Evolutionary conservation across 805 yeast genomes (phyloP), one percentile per base, ranked within the genome.

Genomic region (Starmerella floris): DNA sequence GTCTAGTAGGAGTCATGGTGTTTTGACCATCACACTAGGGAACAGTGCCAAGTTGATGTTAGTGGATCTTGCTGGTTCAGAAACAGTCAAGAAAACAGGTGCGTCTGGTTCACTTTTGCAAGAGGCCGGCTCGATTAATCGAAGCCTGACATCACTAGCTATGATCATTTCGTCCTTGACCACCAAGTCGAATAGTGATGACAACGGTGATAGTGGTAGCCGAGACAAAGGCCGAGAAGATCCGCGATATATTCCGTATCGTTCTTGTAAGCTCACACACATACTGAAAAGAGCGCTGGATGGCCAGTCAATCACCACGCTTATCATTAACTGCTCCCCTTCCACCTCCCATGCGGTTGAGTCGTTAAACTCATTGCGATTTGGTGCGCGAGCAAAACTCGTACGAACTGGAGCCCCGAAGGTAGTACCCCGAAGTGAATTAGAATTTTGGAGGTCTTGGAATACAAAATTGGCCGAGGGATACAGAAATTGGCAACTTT

Each of bases 31-130:
- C 69, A 69, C 35, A 61, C 85, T 11, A 63, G 72, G 23, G 2
- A 36, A n/a, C 34, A 33, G 32, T 15, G 36, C 79, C 72, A 56
- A 65, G 68, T 64, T 84, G 45, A 77, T 76, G 53, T 60, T 84
- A 23, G 87, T 83, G 11, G 95, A 84, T 61, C 66, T 84, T 47
- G 94, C 94, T 0, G 94, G 94, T 4, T 77, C 87, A 19, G 95
- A 87, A 58, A 79, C 74, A 56, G 74, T 77, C 31, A 74, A 74
- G 46, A 79, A 76, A 50, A 74, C 88, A 0, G 87, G 88, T 1
- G 87, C 87, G 1, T 58, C 73, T 0, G 91, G 88, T 1, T 75
- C 75, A 50, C 67, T 76, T 1, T 62, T 81, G 6, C 83, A 82
- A 56, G 95, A 84, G 52, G 84, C 94, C 1, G 80, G 80, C 54